Conservation (phyloP, 306 rosid genomes). For the Trifolium pratense region DNA sequence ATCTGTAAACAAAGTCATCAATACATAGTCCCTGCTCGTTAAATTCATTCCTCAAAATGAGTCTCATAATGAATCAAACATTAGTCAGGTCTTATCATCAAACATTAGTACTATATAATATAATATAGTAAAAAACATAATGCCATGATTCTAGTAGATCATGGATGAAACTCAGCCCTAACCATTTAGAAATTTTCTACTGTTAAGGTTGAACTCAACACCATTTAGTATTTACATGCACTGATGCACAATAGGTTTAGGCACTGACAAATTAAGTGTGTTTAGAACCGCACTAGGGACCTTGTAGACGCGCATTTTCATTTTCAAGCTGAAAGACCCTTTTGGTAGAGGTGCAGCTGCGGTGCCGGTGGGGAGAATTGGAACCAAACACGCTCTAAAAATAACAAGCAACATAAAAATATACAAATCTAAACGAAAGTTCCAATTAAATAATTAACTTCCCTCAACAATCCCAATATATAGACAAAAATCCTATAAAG, state of each 20-base stretch:
- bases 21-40: background rate
- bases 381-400: background rate
- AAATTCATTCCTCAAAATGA: background rate
- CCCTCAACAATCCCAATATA: constrained; percentile 34
- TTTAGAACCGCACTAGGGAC: no score
- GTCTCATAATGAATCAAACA: background rate
- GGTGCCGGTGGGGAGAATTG: no score
- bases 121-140: background rate
- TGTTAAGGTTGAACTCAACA: no score
- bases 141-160: background rate
- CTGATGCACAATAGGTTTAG: no score
- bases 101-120: background rate
- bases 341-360: no score
- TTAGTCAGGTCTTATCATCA: background rate
- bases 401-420: constrained; percentile 28
- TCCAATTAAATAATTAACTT: constrained; percentile 23
- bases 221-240: no score
- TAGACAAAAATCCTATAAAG: constrained; percentile 38
- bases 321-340: no score
- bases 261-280: no score
- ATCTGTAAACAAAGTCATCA: background rate
- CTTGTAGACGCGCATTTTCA: no score
- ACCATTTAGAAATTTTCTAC: no score
- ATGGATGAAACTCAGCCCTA: no score
- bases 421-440: constrained; percentile 34